Conservation (phyloP, 2,329 filamentous ascomycete genomes). For the Volutella citrinella region DNA sequence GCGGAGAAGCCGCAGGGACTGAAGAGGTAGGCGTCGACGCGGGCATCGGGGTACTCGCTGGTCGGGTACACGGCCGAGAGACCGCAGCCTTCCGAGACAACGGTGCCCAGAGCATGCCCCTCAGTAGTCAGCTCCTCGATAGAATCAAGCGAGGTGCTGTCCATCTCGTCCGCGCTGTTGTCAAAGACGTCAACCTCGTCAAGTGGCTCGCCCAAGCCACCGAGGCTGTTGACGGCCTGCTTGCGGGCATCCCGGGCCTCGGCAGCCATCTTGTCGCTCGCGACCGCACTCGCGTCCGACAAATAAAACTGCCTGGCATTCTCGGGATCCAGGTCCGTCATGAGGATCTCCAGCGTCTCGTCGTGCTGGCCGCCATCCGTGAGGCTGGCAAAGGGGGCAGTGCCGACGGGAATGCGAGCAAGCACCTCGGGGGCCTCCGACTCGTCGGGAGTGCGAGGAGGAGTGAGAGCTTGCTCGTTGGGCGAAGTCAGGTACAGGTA, state of each 20-base stretch:
- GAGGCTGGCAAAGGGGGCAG: conserved; percentile 36
- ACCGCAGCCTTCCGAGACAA: conserved; percentile 87
- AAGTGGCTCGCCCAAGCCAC: conserved; percentile 48
- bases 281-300: conserved; percentile 79
- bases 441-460: conserved; percentile 75
- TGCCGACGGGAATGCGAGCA: conserved; percentile 55
- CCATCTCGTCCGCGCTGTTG: conserved; percentile 55
- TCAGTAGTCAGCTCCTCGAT: conserved; percentile 82
- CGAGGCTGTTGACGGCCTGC: conserved; percentile 56
- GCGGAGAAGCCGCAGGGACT: conserved; percentile 96
- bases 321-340: conserved; percentile 68
- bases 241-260: conserved; percentile 63
- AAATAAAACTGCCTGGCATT: conserved; percentile 70
- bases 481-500: conserved; percentile 96
- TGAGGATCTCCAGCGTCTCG: conserved; percentile 73
- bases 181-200: conserved; percentile 81
- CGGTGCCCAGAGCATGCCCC: conserved; percentile 87
- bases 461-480: conserved; percentile 71
- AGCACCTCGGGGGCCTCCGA: conserved; percentile 37
- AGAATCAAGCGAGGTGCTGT: conserved; percentile 50
- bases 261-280: conserved; percentile 72
- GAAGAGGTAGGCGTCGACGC: conserved; percentile 94
- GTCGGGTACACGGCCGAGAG: conserved; percentile 85
- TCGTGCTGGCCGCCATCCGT: conserved; percentile 56
- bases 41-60: conserved; percentile 84